Evolutionary conservation across 75 land plant species (phyloP).

Genomic region (Gnetum montanum): DNA sequence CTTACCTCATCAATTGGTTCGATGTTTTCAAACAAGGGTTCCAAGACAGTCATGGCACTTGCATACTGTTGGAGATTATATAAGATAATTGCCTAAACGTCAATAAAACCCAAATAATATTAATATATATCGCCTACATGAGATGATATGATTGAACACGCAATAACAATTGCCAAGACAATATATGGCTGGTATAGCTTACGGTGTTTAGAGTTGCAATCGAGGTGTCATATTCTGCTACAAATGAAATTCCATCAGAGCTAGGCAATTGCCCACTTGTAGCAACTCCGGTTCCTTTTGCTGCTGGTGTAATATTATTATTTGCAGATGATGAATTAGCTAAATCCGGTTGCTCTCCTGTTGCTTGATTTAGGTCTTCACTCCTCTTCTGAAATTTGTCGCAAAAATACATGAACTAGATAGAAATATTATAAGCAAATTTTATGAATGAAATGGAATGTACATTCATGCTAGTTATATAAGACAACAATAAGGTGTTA

Average conservation of each 20-base stretch:
- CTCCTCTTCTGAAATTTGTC: constrained; percentile 34
- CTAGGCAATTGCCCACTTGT: constrained; percentile 27
- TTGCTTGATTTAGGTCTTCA: constrained; percentile 68
- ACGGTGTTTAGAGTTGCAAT: constrained; percentile 73
- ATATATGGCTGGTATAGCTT: constrained; percentile 15
- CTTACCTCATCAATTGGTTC: constrained; percentile 90
- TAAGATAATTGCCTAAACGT: constrained; percentile 73
- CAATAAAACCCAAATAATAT: too few relatives aligned
- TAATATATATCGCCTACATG: too few relatives aligned
- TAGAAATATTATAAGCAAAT: too few relatives aligned
- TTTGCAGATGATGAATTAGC: constrained; percentile 16
- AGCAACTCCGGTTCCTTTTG: constrained; percentile 23
- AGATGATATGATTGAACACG: neutral
- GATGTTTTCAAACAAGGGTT: constrained; percentile 75
- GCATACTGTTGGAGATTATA: constrained; percentile 83
- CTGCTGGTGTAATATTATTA: constrained; percentile 17
- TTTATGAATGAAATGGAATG: too few relatives aligned
- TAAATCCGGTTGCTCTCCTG: constrained; percentile 59
- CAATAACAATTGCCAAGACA: too few relatives aligned
- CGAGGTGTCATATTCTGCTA: constrained; percentile 76
- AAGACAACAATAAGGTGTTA: too few relatives aligned
- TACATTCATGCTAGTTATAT: too few relatives aligned
- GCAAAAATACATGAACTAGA: neutral
- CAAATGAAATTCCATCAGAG: constrained; percentile 24
- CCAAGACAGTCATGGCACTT: constrained; percentile 58